Base-by-base conservation (phyloP, 768 basidiomycete species). In the Termitomyces sp. region DNA sequence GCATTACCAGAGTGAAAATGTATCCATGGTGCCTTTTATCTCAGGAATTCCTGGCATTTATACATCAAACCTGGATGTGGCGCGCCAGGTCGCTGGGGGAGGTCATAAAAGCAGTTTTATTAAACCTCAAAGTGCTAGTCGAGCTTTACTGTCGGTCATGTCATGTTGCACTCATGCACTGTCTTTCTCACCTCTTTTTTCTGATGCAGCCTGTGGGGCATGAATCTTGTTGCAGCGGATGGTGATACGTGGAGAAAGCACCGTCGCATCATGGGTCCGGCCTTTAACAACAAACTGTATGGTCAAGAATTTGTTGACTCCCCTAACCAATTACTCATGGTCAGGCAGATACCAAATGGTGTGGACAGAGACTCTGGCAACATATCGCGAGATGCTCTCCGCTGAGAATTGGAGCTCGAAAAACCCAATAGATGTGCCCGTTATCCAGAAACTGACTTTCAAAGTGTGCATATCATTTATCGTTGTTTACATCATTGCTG, bases 171-270 rank as follows among this genome's bases (percentile, higher is more conserved):
- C 18, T 0, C 15, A 55, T 42, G 11, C 12, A 42, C 1, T 40
- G 33, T 62, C 12, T 32, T 36, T 46, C 45, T 60, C 58, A 39
- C 57, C 42, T 16, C 2, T 68, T 48, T 55, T 50, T 56, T n/a
- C n/a, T 75, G 13, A 62, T 74, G 63, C 72, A 78, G 77, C 1
- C 60, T 77, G 16, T 82, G 77, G 72, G 82, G 82, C 2, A 74
- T 76, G 71, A 84, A 82, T 60, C 69, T 84, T 8, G 66, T 79
- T n/a, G 74, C 79, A 8, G 73, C 77, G 1, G 78, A 80, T 55
- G 77, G 75, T 4, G 77, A 80, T 7, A 69, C 66, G 3, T 83
- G 81, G 79, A 74, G 78, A 55, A 78, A 75, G 50, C 81, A 84
- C 63, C 70, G 81, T 11, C 71, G 79, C 7, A 68, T 81, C 54